Base-by-base conservation (phyloP, 2,329 filamentous ascomycete species). In the Fusarium sp. region DNA sequence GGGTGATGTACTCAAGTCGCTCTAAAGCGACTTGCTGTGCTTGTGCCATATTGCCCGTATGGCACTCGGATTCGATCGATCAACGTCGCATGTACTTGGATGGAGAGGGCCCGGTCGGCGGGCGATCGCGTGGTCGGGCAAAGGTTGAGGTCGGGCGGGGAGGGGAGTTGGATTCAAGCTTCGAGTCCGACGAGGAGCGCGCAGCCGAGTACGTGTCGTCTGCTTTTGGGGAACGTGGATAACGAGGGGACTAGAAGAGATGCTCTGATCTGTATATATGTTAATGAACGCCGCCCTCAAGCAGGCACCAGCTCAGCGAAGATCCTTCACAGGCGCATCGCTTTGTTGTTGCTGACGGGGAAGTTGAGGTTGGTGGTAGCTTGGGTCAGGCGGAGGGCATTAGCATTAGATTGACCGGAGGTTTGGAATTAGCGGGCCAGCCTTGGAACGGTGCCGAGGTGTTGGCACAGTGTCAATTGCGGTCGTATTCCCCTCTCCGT, bases 11-110 rank as follows among this genome's bases (percentile, higher is more conserved):
- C 65, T 91, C 89, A 63, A 90, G 85, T 74, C 85, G 85, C 81
- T 89, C 87, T 66, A 90, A 83, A 76, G 88, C 87, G 79, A 89
- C 83, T 78, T 87, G 85, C 76, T 87, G 84, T 79, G 86, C 86
- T 76, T 83, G 82, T 76, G 83, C 81, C 83, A 84, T 84, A 68
- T 62, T 82, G 76, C 76, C 78, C 77, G 67, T 68, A 65, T 65
- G 76, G 77, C 78, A 73, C 77, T 73, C 38, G 60, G 54, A 62
- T 73, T 65, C 59, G 60, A 34, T 68, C 47, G 37, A 72, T 79
- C 76, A 80, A 66, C 56, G 50, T 68, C 61, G 73, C 80, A 82
- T 82, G 77, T 79, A 82, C 72, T 61, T 52, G 29, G 54, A 38
- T 62, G 65, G 54, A 34, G 18, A 68, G 50, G 57, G 67, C 50